Evolutionary conservation across 75 land plant genomes (phyloP).

Genomic region (Selaginella tamariscina): DNA sequence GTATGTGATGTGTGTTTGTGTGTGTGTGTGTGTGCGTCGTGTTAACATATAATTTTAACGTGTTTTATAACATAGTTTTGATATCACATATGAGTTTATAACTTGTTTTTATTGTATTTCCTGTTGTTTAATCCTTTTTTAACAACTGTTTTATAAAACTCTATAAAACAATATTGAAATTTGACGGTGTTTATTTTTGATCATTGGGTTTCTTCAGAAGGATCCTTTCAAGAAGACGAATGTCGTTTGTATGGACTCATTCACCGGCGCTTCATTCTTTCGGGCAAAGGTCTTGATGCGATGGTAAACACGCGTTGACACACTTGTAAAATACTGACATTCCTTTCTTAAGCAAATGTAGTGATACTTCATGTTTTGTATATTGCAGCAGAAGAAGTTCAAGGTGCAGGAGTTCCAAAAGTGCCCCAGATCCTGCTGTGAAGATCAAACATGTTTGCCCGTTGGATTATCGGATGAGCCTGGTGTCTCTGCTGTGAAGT

Average conservation of each 20-base stretch:
- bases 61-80: too few relatives aligned
- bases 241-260: background rate
- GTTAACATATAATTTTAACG: too few relatives aligned
- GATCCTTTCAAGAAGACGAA: background rate
- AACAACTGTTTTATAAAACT: background rate
- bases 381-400: background rate
- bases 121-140: background rate
- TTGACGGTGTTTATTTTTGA: too few relatives aligned
- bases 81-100: too few relatives aligned
- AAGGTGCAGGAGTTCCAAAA: background rate
- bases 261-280: background rate
- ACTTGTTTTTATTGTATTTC: background rate
- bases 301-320: background rate
- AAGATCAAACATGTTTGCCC: background rate
- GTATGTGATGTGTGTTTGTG: too few relatives aligned
- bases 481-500: background rate
- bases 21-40: too few relatives aligned
- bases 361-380: background rate
- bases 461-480: background rate
- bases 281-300: background rate
- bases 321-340: background rate
- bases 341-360: background rate
- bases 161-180: too few relatives aligned
- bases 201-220: background rate
- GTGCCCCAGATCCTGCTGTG: background rate